Percentiles rank a stretch among this genome's conserved stretches.
Conservation (phyloP, 345 rosid species). For the Syzygium aromaticum region DNA sequence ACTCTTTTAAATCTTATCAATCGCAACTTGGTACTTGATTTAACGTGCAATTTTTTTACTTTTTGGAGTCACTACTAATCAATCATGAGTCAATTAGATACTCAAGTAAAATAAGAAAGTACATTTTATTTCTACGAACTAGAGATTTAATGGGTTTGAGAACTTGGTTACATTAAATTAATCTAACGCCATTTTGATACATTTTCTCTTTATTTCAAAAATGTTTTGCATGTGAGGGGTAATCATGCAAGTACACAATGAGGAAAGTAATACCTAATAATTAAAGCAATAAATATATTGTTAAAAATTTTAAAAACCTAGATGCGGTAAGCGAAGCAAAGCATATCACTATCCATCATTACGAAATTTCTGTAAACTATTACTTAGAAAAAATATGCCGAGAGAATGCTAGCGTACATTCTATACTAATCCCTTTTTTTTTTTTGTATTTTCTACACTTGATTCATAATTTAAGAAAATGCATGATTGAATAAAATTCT, state of each 20-base stretch:
- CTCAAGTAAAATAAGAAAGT: not conserved
- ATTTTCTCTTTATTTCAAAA: no score
- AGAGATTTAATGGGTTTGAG: no score
- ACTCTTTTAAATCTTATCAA: not conserved
- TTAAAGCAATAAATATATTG: not conserved
- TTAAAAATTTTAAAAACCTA: no score
- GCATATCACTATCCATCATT: not conserved
- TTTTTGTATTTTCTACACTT: not conserved
- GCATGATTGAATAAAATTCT: not conserved
- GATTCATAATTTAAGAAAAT: not conserved
- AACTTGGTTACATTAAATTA: no score
- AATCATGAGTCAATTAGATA: no score
- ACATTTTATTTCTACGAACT: no score
- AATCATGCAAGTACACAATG: not conserved
- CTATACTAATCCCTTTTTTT: not conserved
- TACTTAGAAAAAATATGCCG: not conserved
- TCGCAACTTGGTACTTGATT: not conserved
- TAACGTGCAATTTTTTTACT: not conserved
- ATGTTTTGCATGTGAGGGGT: not conserved
- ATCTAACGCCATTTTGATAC: not conserved
- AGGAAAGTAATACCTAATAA: no score
- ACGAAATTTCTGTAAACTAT: not conserved
- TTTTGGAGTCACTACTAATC: not conserved
- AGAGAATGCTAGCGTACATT: not conserved
- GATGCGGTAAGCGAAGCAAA: not conserved